These are phyloP conservation scores for Protomyces pachydermus DNA, from an alignment of 1,139 yeast species.

Conservation along the genomic window DNA sequence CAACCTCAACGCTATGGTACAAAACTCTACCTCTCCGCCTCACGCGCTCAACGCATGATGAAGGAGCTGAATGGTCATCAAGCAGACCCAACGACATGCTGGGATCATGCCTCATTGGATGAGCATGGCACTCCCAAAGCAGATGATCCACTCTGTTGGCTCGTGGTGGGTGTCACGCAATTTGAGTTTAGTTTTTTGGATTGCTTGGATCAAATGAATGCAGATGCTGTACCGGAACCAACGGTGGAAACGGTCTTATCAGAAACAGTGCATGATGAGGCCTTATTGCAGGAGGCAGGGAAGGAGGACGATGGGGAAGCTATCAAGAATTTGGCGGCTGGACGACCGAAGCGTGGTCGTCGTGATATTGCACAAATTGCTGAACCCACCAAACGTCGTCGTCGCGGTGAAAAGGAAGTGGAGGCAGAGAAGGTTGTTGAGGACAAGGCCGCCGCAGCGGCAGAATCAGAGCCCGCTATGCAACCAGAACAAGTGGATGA, in stretches of 20 bases:
- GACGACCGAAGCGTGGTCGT: not conserved
- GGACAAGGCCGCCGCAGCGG: not conserved
- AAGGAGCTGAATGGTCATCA: not conserved
- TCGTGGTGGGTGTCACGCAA: conserved; percentile 13
- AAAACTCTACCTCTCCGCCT: not conserved
- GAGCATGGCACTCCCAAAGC: not conserved
- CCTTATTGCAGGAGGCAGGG: not conserved
- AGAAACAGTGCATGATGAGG: not conserved
- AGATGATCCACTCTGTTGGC: conserved; percentile 12
- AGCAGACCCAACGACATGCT: conserved; percentile 1
- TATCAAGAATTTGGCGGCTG: not conserved
- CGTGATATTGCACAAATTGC: not conserved
- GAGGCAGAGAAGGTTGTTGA: not conserved
- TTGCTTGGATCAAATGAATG: not conserved
- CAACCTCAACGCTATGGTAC: not conserved
- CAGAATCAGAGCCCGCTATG: not conserved
- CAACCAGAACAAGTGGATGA: not conserved
- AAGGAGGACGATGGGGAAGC: not conserved
- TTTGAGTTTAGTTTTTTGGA: conserved; percentile 1
- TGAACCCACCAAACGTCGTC: not conserved
- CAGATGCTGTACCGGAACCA: not conserved
- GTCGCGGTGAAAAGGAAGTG: not conserved
- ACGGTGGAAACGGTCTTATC: not conserved
- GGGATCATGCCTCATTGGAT: not conserved
- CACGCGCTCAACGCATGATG: not conserved